A percentile compares a stretch with the other conserved stretches of the same genome.
These are phyloP conservation scores for Calonectria honghensis DNA, from an alignment of 2,329 filamentous ascomycete species.

Conservation along the genomic window DNA sequence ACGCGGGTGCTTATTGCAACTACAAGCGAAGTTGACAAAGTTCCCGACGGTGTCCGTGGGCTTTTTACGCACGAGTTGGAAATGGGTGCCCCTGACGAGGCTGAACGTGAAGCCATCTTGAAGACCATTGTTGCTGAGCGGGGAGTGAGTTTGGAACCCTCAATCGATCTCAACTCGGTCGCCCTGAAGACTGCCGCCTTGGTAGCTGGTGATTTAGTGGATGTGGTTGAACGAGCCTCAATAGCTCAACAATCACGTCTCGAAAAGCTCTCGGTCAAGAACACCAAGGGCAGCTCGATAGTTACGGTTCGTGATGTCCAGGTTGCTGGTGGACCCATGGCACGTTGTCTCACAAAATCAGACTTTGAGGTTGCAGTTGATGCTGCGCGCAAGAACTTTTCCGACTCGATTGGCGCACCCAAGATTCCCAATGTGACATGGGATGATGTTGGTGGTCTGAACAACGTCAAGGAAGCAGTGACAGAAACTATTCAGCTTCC, in stretches of 20 bases:
- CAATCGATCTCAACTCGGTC: constrained; percentile 88
- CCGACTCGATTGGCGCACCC: constrained; percentile 95
- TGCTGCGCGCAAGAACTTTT: constrained; percentile 97
- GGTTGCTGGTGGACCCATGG: constrained; percentile 87
- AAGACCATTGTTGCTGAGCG: constrained; percentile 85
- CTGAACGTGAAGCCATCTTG: constrained; percentile 91
- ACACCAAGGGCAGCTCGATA: constrained; percentile 59
- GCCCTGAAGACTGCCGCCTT: constrained; percentile 97
- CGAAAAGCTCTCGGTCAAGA: constrained; percentile 78
- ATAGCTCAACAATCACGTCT: constrained; percentile 86
- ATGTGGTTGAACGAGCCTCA: constrained; percentile 93
- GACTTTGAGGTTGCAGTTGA: constrained; percentile 97
- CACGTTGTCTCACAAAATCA: constrained; percentile 84
- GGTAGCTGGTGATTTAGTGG: constrained; percentile 94
- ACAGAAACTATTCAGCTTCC: constrained; percentile 97
- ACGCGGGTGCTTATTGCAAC: constrained; percentile 92
- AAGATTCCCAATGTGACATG: constrained; percentile 98
- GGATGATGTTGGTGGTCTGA: constrained; percentile 95
- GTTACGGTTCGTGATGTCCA: constrained; percentile 89
- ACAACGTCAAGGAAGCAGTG: constrained; percentile 97
- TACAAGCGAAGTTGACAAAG: constrained; percentile 95
- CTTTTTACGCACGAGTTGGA: constrained; percentile 97
- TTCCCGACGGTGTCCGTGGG: constrained; percentile 91
- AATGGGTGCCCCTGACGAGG: constrained; percentile 93
- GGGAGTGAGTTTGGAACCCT: constrained; percentile 84